These are phyloP conservation scores for Zygoascus ofunaensis DNA, from an alignment of 805 yeast genomes.

Conservation along the genomic window DNA sequence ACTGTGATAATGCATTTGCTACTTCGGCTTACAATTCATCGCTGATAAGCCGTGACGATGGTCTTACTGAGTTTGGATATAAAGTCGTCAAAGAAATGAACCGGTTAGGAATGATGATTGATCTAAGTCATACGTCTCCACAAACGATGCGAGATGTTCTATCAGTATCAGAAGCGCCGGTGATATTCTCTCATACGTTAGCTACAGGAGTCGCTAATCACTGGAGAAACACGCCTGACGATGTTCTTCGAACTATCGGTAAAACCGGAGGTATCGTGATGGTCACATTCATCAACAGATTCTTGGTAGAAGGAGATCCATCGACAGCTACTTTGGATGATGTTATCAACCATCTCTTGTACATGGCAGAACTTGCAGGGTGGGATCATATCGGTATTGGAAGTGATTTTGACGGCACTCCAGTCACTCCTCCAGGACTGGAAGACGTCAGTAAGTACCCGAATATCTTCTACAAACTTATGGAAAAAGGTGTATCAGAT, in stretches of 20 bases:
- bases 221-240: slow-evolving; percentile 42
- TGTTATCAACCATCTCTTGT: slow-evolving; percentile 38
- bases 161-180: slow-evolving; percentile 36
- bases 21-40: slow-evolving; percentile 43
- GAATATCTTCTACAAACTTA: slow-evolving; percentile 33
- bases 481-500: slow-evolving; percentile 34
- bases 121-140: slow-evolving; percentile 40
- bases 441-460: slow-evolving; percentile 51
- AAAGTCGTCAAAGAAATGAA: slow-evolving; percentile 42
- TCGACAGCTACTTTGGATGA: slow-evolving; percentile 35
- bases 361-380: slow-evolving; percentile 38
- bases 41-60: slow-evolving; percentile 38
- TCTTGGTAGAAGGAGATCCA: slow-evolving; percentile 22
- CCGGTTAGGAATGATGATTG: slow-evolving; percentile 45
- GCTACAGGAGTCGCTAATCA: slow-evolving; percentile 35
- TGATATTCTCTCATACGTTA: slow-evolving; percentile 42
- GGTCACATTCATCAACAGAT: slow-evolving; percentile 38
- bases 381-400: slow-evolving; percentile 47
- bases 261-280: slow-evolving; percentile 41
- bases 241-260: slow-evolving; percentile 33
- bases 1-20: slow-evolving; percentile 50
- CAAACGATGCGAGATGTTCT: slow-evolving; percentile 41
- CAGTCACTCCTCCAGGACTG: slow-evolving; percentile 39
- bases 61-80: slow-evolving; percentile 36
- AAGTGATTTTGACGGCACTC: slow-evolving; percentile 46